phyloP scores from a whole-genome alignment of 805 yeast genomes.

The Hanseniaspora jakobsenii region DNA sequence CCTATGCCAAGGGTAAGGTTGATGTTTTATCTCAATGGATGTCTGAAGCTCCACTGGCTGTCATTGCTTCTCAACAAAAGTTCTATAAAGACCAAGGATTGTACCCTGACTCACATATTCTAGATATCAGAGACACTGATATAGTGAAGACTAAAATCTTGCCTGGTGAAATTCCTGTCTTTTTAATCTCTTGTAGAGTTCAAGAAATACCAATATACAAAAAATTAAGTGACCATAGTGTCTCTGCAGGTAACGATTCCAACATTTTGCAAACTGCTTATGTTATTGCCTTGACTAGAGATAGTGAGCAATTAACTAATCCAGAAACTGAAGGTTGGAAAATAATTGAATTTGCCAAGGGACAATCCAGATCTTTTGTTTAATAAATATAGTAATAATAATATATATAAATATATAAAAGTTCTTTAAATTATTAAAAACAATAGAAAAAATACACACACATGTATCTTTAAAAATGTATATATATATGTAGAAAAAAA shows the following conservation, averaged over 20 bases:
- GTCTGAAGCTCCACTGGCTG: conserved; percentile 92
- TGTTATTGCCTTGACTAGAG: conserved; percentile 88
- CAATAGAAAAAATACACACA: not conserved
- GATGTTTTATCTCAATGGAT: conserved; percentile 77
- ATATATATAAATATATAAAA: not conserved
- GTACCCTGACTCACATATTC: conserved; percentile 78
- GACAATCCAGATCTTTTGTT: conserved; percentile 76
- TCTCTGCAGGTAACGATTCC: conserved; percentile 92
- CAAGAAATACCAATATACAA: conserved; percentile 88
- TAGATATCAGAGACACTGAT: conserved; percentile 92
- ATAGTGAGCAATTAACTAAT: conserved; percentile 84
- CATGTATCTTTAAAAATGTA: not conserved
- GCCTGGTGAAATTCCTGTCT: conserved; percentile 85
- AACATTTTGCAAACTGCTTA: conserved; percentile 86
- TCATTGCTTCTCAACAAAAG: conserved; percentile 86
- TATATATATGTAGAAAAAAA: not conserved
- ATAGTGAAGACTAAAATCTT: conserved; percentile 75
- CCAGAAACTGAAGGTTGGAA: conserved; percentile 95
- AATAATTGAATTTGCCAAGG: conserved; percentile 84
- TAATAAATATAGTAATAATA: conserved; percentile 20
- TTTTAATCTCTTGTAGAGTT: conserved; percentile 89
- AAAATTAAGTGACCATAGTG: conserved; percentile 81
- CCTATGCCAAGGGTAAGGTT: conserved; percentile 85
- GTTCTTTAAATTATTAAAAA: too few species aligned
- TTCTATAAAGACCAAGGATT: conserved; percentile 83